Conservation (phyloP, 768 basidiomycete species). For the Ramaria rubella region DNA sequence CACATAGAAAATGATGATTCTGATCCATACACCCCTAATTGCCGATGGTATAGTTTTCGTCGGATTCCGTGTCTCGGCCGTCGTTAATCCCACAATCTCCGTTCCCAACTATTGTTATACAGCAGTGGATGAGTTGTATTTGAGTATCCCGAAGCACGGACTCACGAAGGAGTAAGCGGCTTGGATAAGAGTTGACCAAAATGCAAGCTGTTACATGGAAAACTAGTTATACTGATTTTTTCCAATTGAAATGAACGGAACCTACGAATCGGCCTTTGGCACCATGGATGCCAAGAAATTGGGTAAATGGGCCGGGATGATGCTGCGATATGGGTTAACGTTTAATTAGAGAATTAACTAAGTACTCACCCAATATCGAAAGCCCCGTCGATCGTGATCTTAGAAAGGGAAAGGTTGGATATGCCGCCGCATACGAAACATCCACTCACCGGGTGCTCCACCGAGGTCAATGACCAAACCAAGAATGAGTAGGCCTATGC, state of each 20-base stretch:
- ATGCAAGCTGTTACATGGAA: conserved; percentile 24
- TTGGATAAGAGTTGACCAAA: conserved; percentile 57
- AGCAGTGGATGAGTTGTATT: conserved; percentile 21
- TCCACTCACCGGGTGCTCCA: conserved; percentile 64
- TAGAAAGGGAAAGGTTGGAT: conserved; percentile 13
- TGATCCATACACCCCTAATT: conserved; percentile 60
- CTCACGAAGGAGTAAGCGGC: conserved; percentile 93
- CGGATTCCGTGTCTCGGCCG: conserved; percentile 86
- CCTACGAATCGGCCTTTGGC: conserved; percentile 69
- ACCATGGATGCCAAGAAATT: conserved; percentile 59
- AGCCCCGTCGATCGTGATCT: conserved; percentile 68
- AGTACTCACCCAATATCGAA: conserved; percentile 54
- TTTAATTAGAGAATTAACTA: background rate
- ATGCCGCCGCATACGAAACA: conserved; percentile 36
- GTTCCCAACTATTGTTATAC: conserved; percentile 34
- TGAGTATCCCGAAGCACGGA: conserved; percentile 73
- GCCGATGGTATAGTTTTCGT: conserved; percentile 60
- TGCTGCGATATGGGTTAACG: conserved; percentile 35
- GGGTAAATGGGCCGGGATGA: conserved; percentile 81
- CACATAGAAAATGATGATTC: conserved; percentile 80
- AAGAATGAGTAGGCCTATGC: conserved; percentile 29
- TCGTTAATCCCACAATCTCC: conserved; percentile 60
- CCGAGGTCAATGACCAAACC: conserved; percentile 78
- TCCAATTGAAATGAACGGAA: too few species aligned
- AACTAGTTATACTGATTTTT: too few species aligned